Evolutionary conservation across 2,329 filamentous ascomycete species (phyloP), one percentile per base, ranked within the genome.

Genomic region (Coniochaeta hoffmannii): DNA sequence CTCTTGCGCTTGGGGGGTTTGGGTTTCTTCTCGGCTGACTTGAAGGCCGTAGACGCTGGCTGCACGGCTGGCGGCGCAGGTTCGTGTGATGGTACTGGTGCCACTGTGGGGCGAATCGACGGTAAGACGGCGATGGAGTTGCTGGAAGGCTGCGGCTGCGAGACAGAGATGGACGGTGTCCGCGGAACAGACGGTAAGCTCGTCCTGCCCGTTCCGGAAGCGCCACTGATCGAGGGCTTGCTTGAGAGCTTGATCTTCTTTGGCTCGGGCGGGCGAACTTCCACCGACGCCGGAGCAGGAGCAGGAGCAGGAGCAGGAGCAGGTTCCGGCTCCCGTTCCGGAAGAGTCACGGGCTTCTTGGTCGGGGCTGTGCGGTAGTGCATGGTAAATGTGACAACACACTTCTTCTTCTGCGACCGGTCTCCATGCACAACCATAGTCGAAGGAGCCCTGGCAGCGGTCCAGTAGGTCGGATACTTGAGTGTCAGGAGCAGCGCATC

Each of bases 401-500:
- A 59, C 49, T 55, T 56, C 53, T 63, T 65, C 58, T 59, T 59
- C 22, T 36, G 56, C 22, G 55, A 49, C 24, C 30, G n/a, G 8
- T 28, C 50, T 7, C 50, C 50, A 15, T 35, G 35, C 7, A 51
- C 49, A 4, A 31, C 15, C 35, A 32, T 31, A 34, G 24, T 50
- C 44, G n/a, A 38, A 36, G 32, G 56, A 17, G 44, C 69, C 15
- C 68, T 63, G 1, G 57, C 50, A 15, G 61, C 73, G 32, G 65
- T 72, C 74, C 76, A 80, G 62, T 71, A 73, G 11, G 68, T 73
- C 41, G 77, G 78, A 55, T 75, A 72, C 54, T 72, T 72, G 56
- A 82, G 64, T 15, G 70, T 76, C 35, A 82, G 59, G 30, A 74
- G 62, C 50, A 81, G 63, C 7, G 73, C 73, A 51, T 73, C 69